A percentile compares a stretch with the other conserved stretches of the same genome.
Evolutionary conservation across 2,329 filamentous ascomycete species (phyloP).

Genomic region (Hymenoscyphus salicellus): DNA sequence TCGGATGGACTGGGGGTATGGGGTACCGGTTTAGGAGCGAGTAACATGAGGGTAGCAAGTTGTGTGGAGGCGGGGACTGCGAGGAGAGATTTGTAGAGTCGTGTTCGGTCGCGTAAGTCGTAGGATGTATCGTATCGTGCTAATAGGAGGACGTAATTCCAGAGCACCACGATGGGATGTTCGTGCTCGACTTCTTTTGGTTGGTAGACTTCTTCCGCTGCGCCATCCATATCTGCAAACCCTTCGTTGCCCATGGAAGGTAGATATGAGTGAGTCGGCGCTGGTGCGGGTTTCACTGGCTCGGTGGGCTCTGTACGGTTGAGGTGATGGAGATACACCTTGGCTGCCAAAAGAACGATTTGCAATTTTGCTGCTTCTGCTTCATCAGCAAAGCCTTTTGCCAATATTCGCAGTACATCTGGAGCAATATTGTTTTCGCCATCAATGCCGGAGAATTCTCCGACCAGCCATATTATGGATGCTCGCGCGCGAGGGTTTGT

Average conservation of each 20-base stretch:
- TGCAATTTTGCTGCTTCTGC: slow-evolving; percentile 84
- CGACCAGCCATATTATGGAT: slow-evolving; percentile 95
- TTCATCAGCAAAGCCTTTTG: slow-evolving; percentile 81
- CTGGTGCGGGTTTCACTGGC: slow-evolving; percentile 31
- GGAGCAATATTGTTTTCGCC: slow-evolving; percentile 86
- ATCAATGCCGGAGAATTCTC: slow-evolving; percentile 81
- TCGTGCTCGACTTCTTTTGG: slow-evolving; percentile 36
- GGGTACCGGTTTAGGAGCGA: slow-evolving; percentile 91
- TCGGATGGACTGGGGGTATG: slow-evolving; percentile 88
- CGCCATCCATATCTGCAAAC: slow-evolving; percentile 26
- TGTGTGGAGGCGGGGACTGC: slow-evolving; percentile 71
- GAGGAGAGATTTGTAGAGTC: slow-evolving; percentile 83
- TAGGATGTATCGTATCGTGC: slow-evolving; percentile 93
- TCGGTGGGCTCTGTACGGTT: slow-evolving; percentile 55
- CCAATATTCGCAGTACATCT: slow-evolving; percentile 83
- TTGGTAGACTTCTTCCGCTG: slow-evolving; percentile 20
- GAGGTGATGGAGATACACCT: slow-evolving; percentile 88
- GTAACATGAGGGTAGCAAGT: slow-evolving; percentile 82
- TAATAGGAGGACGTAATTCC: slow-evolving; percentile 79
- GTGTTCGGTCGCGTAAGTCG: slow-evolving; percentile 85
- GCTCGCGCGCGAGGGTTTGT: slow-evolving; percentile 85
- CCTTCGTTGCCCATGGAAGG: slow-evolving; percentile 27
- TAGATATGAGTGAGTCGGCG: slow-evolving; percentile 29
- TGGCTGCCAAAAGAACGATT: slow-evolving; percentile 89
- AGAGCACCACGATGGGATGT: slow-evolving; percentile 73